A percentile compares a stretch with the other conserved stretches of the same genome.
These are phyloP conservation scores for Jamesozyma rosinii DNA, from an alignment of 805 yeast species.

Conservation along the genomic window DNA sequence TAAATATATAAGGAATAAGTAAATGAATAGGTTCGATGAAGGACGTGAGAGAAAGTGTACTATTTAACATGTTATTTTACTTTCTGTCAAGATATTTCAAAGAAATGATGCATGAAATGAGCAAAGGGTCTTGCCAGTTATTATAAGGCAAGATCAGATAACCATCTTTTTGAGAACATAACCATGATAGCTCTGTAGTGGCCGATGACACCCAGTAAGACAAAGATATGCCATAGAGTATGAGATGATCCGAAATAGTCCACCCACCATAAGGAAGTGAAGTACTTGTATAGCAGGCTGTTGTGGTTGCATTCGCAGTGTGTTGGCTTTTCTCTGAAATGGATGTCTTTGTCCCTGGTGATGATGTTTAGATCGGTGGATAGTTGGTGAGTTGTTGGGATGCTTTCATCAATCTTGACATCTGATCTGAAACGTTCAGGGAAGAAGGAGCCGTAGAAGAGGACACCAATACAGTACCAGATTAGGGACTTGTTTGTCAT, in stretches of 20 bases:
- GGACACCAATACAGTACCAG: conserved; percentile 75
- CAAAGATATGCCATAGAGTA: conserved; percentile 90
- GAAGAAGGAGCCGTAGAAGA: conserved; percentile 75
- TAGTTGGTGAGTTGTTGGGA: conserved; percentile 32
- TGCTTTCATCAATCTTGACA: conserved; percentile 41
- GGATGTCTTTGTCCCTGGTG: conserved; percentile 26
- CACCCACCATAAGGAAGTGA: conserved; percentile 71
- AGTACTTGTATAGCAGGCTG: conserved; percentile 11
- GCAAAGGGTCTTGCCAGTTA: too few relatives aligned
- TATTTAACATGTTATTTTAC: too few relatives aligned
- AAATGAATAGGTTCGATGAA: background rate
- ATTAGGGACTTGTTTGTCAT: conserved; percentile 52
- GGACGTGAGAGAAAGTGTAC: background rate
- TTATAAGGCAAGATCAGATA: too few relatives aligned
- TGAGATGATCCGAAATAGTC: conserved; percentile 72
- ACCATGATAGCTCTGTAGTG: conserved; percentile 74
- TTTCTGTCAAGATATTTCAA: background rate
- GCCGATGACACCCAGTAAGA: conserved; percentile 78
- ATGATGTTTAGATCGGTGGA: conserved; percentile 26
- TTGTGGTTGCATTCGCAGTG: conserved; percentile 19
- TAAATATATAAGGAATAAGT: too few relatives aligned
- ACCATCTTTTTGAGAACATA: conserved; percentile 46
- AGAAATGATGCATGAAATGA: background rate
- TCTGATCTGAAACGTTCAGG: conserved; percentile 86
- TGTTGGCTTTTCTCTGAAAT: conserved; percentile 37